These are phyloP conservation scores for Pezicula rhizophila DNA, from an alignment of 2,329 filamentous ascomycete species.

Conservation along the genomic window DNA sequence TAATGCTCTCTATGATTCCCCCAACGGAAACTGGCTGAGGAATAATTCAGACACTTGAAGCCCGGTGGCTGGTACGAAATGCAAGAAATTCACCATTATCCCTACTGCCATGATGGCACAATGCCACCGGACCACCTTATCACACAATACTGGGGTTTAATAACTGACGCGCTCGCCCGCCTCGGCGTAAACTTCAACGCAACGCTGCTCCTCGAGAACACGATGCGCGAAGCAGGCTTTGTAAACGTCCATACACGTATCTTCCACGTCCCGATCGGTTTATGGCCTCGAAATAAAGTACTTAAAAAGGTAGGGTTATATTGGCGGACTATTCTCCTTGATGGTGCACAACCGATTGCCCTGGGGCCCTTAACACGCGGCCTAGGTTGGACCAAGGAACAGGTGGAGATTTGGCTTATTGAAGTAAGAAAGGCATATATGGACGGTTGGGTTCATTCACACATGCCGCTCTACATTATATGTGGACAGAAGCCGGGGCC, in stretches of 20 bases:
- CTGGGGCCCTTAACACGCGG: conserved; percentile 46
- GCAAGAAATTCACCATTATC: conserved; percentile 47
- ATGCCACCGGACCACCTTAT: conserved; percentile 36
- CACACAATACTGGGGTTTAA: conserved; percentile 40
- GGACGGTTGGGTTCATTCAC: conserved; percentile 35
- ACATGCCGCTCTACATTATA: conserved; percentile 50
- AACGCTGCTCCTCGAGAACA: conserved; percentile 34
- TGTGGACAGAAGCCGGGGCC: conserved; percentile 46
- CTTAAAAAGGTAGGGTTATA: conserved; percentile 46
- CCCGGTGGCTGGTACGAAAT: conserved; percentile 51
- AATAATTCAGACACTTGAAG: conserved; percentile 38
- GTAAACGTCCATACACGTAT: conserved; percentile 43
- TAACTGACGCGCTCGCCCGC: conserved; percentile 36
- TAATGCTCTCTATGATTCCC: conserved; percentile 23
- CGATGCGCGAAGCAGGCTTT: conserved; percentile 46
- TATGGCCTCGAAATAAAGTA: conserved; percentile 41
- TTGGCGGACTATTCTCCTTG: conserved; percentile 43
- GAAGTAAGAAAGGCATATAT: conserved; percentile 42
- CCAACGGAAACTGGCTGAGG: conserved; percentile 4
- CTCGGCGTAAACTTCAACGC: conserved; percentile 43
- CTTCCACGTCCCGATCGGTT: conserved; percentile 47
- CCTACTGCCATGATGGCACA: conserved; percentile 35
- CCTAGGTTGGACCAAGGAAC: conserved; percentile 40
- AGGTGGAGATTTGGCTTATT: conserved; percentile 43
- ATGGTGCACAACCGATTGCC: conserved; percentile 45